Conservation (phyloP, 1,139 yeast species). For the Pichia sp. region DNA sequence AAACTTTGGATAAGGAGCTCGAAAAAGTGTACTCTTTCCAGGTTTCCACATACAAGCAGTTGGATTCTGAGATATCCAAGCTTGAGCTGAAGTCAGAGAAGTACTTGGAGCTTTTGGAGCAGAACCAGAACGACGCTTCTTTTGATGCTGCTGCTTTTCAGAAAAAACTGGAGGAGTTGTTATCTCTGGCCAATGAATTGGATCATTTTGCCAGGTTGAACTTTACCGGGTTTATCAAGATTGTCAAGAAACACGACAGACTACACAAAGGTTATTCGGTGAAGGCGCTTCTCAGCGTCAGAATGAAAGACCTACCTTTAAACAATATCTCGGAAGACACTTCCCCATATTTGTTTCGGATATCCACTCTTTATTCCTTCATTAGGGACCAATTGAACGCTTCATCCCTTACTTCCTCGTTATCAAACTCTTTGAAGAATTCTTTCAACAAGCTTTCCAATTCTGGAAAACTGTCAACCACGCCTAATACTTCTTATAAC, state of each 20-base stretch:
- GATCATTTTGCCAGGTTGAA: slow-evolving; percentile 88
- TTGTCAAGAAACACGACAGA: slow-evolving; percentile 93
- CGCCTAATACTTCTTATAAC: slow-evolving; percentile 30
- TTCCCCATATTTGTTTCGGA: slow-evolving; percentile 81
- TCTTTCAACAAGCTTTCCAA: slow-evolving; percentile 31
- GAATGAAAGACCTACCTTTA: slow-evolving; percentile 83
- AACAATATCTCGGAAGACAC: slow-evolving; percentile 79
- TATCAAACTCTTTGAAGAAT: slow-evolving; percentile 31
- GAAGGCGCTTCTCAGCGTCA: slow-evolving; percentile 79
- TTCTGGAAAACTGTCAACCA: slow-evolving; percentile 33
- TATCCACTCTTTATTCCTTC: slow-evolving; percentile 75
- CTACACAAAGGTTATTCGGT: slow-evolving; percentile 82
- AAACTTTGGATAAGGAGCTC: slow-evolving; percentile 75
- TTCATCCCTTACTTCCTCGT: slow-evolving; percentile 22
- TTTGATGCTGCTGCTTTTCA: slow-evolving; percentile 58
- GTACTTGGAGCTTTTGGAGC: slow-evolving; percentile 25
- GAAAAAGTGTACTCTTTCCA: slow-evolving; percentile 92
- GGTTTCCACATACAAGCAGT: slow-evolving; percentile 60
- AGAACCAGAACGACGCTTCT: slow-evolving; percentile 30
- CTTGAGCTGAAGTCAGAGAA: slow-evolving; percentile 51
- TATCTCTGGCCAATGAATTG: slow-evolving; percentile 75
- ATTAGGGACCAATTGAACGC: slow-evolving; percentile 59
- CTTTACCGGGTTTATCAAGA: slow-evolving; percentile 90
- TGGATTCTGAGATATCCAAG: slow-evolving; percentile 58
- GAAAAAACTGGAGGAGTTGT: slow-evolving; percentile 62